Conservation (phyloP, 176 grass and related monocot genomes). For the Carex littledalei region DNA sequence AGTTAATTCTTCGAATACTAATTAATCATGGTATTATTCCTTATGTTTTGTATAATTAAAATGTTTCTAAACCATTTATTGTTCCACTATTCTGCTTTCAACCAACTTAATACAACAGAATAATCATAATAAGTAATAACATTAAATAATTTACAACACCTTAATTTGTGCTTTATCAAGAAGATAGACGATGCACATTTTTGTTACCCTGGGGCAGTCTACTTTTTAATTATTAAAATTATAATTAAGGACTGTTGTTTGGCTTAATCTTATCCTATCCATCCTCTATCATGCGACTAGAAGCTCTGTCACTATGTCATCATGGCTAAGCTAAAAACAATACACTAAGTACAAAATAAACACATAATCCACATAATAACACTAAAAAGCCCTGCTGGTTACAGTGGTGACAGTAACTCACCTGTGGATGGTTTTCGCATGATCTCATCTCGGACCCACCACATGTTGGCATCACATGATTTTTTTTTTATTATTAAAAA, state of each 20-base stretch:
- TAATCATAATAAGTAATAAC: background rate
- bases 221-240: background rate
- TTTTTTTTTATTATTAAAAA: background rate
- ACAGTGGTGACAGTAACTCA: constrained; percentile 19
- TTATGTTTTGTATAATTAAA: background rate
- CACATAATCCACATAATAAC: background rate
- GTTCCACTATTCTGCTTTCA: background rate
- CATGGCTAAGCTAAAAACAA: constrained; percentile 3
- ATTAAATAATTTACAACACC: background rate
- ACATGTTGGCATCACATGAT: background rate
- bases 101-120: background rate
- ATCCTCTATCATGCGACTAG: background rate
- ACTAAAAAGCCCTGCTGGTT: constrained; percentile 9
- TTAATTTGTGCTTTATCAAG: background rate
- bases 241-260: background rate
- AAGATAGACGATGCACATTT: background rate
- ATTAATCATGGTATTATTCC: background rate
- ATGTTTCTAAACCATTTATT: background rate
- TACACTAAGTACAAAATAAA: background rate
- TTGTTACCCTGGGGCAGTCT: background rate
- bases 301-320: constrained; percentile 4
- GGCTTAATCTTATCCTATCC: constrained; percentile 25
- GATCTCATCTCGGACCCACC: constrained; percentile 18
- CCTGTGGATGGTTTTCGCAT: constrained; percentile 2
- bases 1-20: too few species aligned